These are phyloP conservation scores for Pythium pyrilobum DNA, from an alignment of 352 stramenopile genomes.

Conservation along the genomic window DNA sequence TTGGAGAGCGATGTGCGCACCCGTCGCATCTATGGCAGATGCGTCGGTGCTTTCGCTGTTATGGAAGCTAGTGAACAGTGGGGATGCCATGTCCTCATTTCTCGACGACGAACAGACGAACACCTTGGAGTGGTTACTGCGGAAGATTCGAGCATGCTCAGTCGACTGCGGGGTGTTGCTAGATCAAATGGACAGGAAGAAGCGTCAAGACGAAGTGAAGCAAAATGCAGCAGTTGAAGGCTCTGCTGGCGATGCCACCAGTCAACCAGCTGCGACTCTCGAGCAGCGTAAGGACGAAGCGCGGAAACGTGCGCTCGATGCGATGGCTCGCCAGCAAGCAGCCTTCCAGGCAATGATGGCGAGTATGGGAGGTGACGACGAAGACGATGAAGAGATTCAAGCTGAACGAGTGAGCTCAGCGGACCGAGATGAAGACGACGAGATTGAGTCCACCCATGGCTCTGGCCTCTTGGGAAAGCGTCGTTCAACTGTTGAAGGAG, in stretches of 20 bases:
- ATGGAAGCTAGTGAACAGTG: slow-evolving; percentile 38
- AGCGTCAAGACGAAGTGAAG: slow-evolving; percentile 14
- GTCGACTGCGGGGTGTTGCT: slow-evolving; percentile 24
- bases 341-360: slow-evolving; percentile 83
- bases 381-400: slow-evolving; percentile 21
- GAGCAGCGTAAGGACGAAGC: slow-evolving; percentile 77
- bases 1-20: slow-evolving; percentile 42
- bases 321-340: slow-evolving; percentile 79
- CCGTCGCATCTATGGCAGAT: slow-evolving; percentile 26
- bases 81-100: slow-evolving; percentile 26
- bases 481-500: slow-evolving; percentile 28
- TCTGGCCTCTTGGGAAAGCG: no score
- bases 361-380: slow-evolving; percentile 27
- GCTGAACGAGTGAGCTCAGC: slow-evolving; percentile 4
- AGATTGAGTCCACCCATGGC: slow-evolving; percentile 17
- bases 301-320: slow-evolving; percentile 64
- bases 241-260: neutral
- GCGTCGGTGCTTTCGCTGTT: slow-evolving; percentile 55
- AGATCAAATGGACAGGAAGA: slow-evolving; percentile 14
- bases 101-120: slow-evolving; percentile 67
- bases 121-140: slow-evolving; percentile 74
- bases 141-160: slow-evolving; percentile 47
- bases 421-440: neutral
- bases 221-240: neutral
- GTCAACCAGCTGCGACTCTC: slow-evolving; percentile 28